Evolutionary conservation across 805 yeast species (phyloP), one percentile per base, ranked within the genome.

Genomic region (Sporopachydermia lactativora): DNA sequence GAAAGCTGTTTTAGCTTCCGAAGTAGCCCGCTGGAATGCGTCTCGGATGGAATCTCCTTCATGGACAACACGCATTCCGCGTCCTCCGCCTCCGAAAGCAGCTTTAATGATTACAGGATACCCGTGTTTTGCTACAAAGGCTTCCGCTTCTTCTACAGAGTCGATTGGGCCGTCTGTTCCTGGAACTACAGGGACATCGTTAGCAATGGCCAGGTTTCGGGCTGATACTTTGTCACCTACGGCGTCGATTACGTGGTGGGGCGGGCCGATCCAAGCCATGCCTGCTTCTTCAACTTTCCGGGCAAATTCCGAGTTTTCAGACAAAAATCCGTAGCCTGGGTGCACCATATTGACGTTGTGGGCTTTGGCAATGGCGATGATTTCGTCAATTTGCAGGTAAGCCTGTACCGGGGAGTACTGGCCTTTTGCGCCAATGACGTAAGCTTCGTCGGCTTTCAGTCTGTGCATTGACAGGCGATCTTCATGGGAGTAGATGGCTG

Each of bases 21-120:
- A 81, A 19, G 81, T 75, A 28, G 97, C 97, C 64, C 98, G 80
- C 54, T 70, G 65, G 67, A 92, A 89, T 31, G 97, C 96, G 59
- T 89, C 96, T 37, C 59, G 79, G 44, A 89, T 75, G 60, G 79
- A 84, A 52, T 92, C 98, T 53, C 96, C 96, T 62, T 89, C 96
- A 55, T 94, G 72, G 37, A 89, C 98, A 40, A 89, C 98, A 67
- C 98, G 79, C 97, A 89, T 92, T 73, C 98, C 98, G 66, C 97
- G 78, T 58, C 98, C 98, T 71, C 98, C 98, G 66, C 98, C 98
- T 60, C 98, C 98, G 57, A 82, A 92, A 34, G 98, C 98, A 38
- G 98, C 98, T 65, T 89, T 89, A 65, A 89, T 86, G 63, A 89
- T 89, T 39, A 92, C 97, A 5, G 98, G 98, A 65, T 61, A 88